These are phyloP conservation scores for Morella rubra DNA, from an alignment of 306 rosid genomes.

Conservation along the genomic window DNA sequence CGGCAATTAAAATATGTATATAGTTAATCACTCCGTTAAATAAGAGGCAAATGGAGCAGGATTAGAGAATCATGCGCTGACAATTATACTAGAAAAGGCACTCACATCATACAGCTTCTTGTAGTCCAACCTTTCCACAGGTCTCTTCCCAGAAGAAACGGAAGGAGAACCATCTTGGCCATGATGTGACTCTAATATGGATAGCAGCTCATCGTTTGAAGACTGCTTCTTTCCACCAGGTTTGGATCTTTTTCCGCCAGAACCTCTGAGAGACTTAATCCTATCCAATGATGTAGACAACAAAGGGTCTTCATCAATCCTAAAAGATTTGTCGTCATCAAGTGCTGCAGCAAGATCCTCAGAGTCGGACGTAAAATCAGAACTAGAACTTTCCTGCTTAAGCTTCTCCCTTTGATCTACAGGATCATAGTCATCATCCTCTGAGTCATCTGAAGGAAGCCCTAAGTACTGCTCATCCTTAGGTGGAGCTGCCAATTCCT, in stretches of 20 bases:
- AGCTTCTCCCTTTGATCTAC: slow-evolving; percentile 38
- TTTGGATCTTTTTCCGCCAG: slow-evolving; percentile 36
- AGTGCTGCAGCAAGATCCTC: slow-evolving; percentile 80
- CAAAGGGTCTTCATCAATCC: slow-evolving; percentile 34
- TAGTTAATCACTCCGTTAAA: too few species aligned
- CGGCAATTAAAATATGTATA: neutral
- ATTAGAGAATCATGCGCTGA: slow-evolving; percentile 15
- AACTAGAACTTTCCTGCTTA: slow-evolving; percentile 66
- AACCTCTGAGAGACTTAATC: slow-evolving; percentile 30
- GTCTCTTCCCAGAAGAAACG: slow-evolving; percentile 56
- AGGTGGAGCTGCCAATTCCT: slow-evolving; percentile 55
- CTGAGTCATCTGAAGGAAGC: slow-evolving; percentile 92
- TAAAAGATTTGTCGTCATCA: slow-evolving; percentile 35
- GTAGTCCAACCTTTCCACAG: slow-evolving; percentile 85
- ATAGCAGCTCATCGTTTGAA: slow-evolving; percentile 55
- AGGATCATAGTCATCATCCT: slow-evolving; percentile 81
- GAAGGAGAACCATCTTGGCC: slow-evolving; percentile 51
- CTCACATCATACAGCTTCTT: slow-evolving; percentile 94
- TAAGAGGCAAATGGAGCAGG: neutral
- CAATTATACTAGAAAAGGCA: slow-evolving; percentile 34
- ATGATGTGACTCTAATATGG: slow-evolving; percentile 48
- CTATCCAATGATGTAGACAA: slow-evolving; percentile 32
- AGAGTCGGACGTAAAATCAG: slow-evolving; percentile 91
- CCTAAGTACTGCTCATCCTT: slow-evolving; percentile 59
- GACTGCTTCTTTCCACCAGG: slow-evolving; percentile 45